Conservation (phyloP, 768 basidiomycete species). For the Amanita subjunquillea region DNA sequence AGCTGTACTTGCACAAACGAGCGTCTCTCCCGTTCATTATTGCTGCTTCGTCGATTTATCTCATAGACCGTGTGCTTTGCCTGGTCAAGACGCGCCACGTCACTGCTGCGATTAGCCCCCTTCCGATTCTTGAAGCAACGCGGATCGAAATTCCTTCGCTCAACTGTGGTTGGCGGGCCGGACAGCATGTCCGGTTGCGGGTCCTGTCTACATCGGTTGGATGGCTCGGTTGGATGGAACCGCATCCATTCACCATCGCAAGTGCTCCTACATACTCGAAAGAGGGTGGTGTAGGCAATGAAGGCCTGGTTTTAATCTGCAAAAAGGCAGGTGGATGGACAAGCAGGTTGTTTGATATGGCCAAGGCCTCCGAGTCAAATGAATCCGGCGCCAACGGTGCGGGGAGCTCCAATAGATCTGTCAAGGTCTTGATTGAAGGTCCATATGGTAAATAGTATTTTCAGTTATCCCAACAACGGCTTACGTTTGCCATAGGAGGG, state of each 20-base stretch:
- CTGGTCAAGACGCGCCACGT: conserved; percentile 51
- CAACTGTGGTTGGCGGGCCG: conserved; percentile 72
- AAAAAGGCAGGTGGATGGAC: conserved; percentile 45
- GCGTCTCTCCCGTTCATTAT: conserved; percentile 44
- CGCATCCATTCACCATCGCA: conserved; percentile 79
- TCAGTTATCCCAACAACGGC: not conserved
- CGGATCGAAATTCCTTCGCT: conserved; percentile 51
- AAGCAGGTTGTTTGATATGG: conserved; percentile 25
- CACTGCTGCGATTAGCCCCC: conserved; percentile 45
- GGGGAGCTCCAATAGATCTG: conserved; percentile 9
- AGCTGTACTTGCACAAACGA: conserved; percentile 41
- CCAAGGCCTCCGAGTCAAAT: conserved; percentile 8
- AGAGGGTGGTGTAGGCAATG: conserved; percentile 31
- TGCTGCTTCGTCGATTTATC: conserved; percentile 38
- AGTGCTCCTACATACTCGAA: conserved; percentile 16
- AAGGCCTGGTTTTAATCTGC: conserved; percentile 39
- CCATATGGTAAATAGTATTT: conserved; percentile 19
- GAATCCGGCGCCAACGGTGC: conserved; percentile 6
- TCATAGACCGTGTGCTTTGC: conserved; percentile 49
- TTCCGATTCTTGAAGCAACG: conserved; percentile 54
- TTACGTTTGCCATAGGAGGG: conserved; percentile 19
- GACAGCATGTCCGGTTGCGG: conserved; percentile 73
- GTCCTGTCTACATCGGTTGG: conserved; percentile 45
- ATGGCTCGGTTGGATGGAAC: conserved; percentile 43
- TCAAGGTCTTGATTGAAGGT: conserved; percentile 33